Evolutionary conservation across 352 stramenopile species (phyloP).

Genomic region (Phytophthora pini): DNA sequence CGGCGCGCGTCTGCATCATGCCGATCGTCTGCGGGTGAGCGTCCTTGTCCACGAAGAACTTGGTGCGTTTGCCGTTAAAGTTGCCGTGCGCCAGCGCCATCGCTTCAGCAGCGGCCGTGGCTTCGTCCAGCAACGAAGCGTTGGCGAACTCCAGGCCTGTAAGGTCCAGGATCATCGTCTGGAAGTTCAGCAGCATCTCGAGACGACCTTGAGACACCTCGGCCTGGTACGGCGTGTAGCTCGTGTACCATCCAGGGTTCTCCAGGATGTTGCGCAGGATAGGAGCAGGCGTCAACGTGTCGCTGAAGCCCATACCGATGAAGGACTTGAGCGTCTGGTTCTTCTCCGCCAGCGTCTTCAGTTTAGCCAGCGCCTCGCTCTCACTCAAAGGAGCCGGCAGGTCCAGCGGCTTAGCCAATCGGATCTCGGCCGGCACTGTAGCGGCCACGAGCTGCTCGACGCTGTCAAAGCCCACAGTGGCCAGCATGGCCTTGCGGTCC

Average conservation of each 20-base stretch:
- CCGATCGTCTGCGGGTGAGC: slow-evolving; percentile 93
- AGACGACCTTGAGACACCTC: slow-evolving; percentile 99
- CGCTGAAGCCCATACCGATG: slow-evolving; percentile 99
- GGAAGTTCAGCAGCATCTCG: slow-evolving; percentile 99
- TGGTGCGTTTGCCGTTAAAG: slow-evolving; percentile 94
- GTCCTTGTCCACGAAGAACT: slow-evolving; percentile 97
- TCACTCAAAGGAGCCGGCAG: slow-evolving; percentile 88
- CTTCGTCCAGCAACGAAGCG: slow-evolving; percentile 98
- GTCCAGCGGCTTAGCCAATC: slow-evolving; percentile 58
- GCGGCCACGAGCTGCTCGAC: slow-evolving; percentile 95
- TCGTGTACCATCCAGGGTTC: slow-evolving; percentile 99
- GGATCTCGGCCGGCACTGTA: slow-evolving; percentile 96
- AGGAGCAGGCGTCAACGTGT: slow-evolving; percentile 95
- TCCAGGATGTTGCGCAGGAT: slow-evolving; percentile 98
- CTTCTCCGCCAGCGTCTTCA: slow-evolving; percentile 93
- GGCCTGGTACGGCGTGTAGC: slow-evolving; percentile 98
- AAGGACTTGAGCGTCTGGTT: slow-evolving; percentile 97
- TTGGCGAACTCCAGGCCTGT: slow-evolving; percentile 98
- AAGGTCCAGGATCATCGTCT: slow-evolving; percentile 97
- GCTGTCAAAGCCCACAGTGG: slow-evolving; percentile 91
- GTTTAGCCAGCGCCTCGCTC: slow-evolving; percentile 92
- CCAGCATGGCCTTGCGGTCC: slow-evolving; percentile 94
- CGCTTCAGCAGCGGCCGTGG: slow-evolving; percentile 98
- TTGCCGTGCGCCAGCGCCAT: slow-evolving; percentile 96
- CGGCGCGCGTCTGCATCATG: slow-evolving; percentile 94